Conservation (phyloP, 2,329 filamentous ascomycete species). For the Fusarium torulosum region DNA sequence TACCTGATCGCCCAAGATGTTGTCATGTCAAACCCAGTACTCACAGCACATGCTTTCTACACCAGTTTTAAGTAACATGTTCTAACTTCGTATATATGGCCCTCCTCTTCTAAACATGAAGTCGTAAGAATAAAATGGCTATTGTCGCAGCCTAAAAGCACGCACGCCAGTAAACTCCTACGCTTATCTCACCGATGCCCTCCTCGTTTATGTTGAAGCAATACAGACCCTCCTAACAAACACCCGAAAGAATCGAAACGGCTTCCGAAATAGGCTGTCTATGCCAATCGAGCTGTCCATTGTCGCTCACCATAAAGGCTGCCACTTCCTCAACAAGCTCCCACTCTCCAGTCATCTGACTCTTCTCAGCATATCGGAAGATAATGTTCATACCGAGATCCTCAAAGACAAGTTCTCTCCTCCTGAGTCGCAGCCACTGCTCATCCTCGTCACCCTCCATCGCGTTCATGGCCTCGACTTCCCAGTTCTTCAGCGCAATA, state of each 20-base stretch:
- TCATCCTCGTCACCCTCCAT: slow-evolving; percentile 51
- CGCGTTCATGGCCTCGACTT: slow-evolving; percentile 52
- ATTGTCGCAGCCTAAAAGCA: slow-evolving; percentile 23
- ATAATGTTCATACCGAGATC: slow-evolving; percentile 55
- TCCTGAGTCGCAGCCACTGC: slow-evolving; percentile 56
- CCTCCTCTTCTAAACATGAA: not conserved
- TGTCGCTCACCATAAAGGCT: slow-evolving; percentile 46
- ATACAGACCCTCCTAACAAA: slow-evolving; percentile 28
- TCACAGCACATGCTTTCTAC: not conserved
- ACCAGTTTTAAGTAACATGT: not conserved
- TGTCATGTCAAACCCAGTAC: not conserved
- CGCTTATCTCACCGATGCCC: slow-evolving; percentile 8
- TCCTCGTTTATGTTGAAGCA: not conserved
- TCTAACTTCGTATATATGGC: not conserved
- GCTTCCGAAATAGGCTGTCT: slow-evolving; percentile 54
- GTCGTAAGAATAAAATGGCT: not conserved
- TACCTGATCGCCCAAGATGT: no score
- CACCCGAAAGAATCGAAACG: slow-evolving; percentile 43
- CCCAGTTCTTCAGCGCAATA: slow-evolving; percentile 55
- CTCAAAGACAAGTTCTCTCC: slow-evolving; percentile 56
- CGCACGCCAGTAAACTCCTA: slow-evolving; percentile 29
- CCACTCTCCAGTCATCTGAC: slow-evolving; percentile 51
- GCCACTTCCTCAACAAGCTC: slow-evolving; percentile 56
- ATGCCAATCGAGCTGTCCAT: slow-evolving; percentile 53
- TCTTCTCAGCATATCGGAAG: slow-evolving; percentile 53